phyloP scores from a whole-genome alignment of 2,329 filamentous ascomycete genomes.

The Neospermospora avenae region DNA sequence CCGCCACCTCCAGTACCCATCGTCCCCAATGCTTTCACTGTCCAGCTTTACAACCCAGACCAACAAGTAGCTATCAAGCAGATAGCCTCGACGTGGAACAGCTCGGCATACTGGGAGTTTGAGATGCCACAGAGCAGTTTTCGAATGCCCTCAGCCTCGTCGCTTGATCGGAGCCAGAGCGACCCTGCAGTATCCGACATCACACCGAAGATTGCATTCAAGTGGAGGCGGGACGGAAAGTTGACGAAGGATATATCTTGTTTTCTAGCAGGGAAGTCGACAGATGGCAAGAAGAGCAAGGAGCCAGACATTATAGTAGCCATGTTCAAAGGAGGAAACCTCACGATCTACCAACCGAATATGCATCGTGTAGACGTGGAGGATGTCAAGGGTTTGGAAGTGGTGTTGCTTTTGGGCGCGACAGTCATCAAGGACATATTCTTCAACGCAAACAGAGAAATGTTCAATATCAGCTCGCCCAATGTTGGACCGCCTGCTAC shows the following conservation, averaged over 20 bases:
- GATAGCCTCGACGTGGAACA: conserved; percentile 75
- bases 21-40: conserved; percentile 73
- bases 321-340: conserved; percentile 68
- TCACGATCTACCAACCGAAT: conserved; percentile 93
- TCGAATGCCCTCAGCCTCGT: conserved; percentile 71
- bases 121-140: conserved; percentile 87
- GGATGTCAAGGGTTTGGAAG: conserved; percentile 88
- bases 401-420: conserved; percentile 66
- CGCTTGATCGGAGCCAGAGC: conserved; percentile 69
- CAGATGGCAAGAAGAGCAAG: conserved; percentile 72
- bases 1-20: conserved; percentile 66
- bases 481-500: conserved; percentile 23
- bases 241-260: conserved; percentile 86
- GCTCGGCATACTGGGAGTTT: conserved; percentile 82
- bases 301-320: conserved; percentile 96
- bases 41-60: conserved; percentile 93
- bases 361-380: conserved; percentile 87
- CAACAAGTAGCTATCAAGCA: conserved; percentile 71
- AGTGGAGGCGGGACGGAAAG: conserved; percentile 85
- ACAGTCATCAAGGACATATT: conserved; percentile 65
- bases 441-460: conserved; percentile 62
- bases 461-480: conserved; percentile 68
- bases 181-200: conserved; percentile 53
- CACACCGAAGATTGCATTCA: conserved; percentile 76
- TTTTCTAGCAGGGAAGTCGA: conserved; percentile 75